phyloP scores from a whole-genome alignment of 495 filamentous ascomycete species.

The Niebla homalea region DNA sequence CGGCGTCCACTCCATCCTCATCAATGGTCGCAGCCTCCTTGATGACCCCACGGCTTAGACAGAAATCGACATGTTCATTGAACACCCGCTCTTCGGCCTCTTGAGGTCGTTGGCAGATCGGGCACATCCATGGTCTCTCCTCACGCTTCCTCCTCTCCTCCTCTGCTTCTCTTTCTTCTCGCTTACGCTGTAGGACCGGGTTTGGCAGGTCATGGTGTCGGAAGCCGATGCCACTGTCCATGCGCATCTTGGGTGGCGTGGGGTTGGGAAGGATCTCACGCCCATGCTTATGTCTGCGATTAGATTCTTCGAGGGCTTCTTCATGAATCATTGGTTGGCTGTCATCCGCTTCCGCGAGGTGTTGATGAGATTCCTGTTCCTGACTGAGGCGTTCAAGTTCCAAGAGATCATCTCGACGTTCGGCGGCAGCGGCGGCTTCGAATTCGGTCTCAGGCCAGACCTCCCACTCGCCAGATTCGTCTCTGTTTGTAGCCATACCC shows the following conservation, averaged over 20 bases:
- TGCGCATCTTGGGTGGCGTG: conserved; percentile 23
- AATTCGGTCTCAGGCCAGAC: conserved; percentile 58
- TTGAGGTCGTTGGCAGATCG: conserved; percentile 68
- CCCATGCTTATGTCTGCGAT: conserved; percentile 28
- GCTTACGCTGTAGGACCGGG: not conserved
- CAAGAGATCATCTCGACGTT: conserved; percentile 50
- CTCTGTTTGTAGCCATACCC: not conserved
- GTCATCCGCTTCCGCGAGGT: not conserved
- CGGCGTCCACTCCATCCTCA: conserved; percentile 26
- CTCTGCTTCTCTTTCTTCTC: conserved; percentile 1
- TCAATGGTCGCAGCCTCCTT: conserved; percentile 46
- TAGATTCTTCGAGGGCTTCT: conserved; percentile 16
- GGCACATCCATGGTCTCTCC: conserved; percentile 56
- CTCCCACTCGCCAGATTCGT: conserved; percentile 42
- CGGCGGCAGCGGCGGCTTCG: conserved; percentile 48
- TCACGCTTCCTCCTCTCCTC: conserved; percentile 2
- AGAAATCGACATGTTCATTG: conserved; percentile 91
- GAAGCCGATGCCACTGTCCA: conserved; percentile 5
- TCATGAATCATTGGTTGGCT: not conserved
- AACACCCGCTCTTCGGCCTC: conserved; percentile 61
- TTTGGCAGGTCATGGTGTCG: conserved; percentile 6
- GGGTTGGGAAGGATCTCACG: conserved; percentile 37
- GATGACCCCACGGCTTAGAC: conserved; percentile 75
- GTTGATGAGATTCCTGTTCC: conserved; percentile 28
- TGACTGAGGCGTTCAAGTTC: conserved; percentile 52